Evolutionary conservation across 2,329 filamentous ascomycete genomes (phyloP), one percentile per base, ranked within the genome.

Genomic region (Helotiales sp.): DNA sequence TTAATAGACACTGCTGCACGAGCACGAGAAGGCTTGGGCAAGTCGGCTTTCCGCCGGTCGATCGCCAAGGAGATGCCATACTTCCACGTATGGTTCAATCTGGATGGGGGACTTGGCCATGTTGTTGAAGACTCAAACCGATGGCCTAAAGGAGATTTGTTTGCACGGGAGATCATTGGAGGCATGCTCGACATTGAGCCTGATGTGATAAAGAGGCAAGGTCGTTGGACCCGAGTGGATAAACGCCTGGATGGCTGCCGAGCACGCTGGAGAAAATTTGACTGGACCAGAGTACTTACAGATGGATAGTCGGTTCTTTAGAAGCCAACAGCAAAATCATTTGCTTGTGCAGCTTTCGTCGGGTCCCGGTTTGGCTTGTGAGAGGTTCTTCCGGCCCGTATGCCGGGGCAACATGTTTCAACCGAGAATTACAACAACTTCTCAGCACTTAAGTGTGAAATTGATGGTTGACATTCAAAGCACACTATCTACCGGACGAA

Each of bases 11-110:
- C 96, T 0, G 86, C 83, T 15, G 88, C 88, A 69, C 82, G 82
- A 37, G 85, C 89, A 66, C 79, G 83, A n/a, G 84, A 87, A 2
- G 92, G 91, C 0, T 78, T 93, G 69, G 96, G 95, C 0, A 91
- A 91, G 75, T 79, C 86, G 62, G 94, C 96, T 1, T 99, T 99
- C 78, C 86, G 95, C 0, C 86, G 89, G 65, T 91, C 87, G 22
- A 83, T 99, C 68, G 93, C 92, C 13, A 97, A 96, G 81, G 95
- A 99, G 82, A 95, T 96, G 92, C 95, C 96, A 0, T 99, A 99
- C 78, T 99, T 99, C 75, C 96, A 99, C 78, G 95, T 90, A 22
- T 99, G 95, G 94, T 98, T 98, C 77, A 87, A 89, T 61, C 82
- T 99, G 0, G 94, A 99, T 76, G 96, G 96, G 2, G 96, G 96